Conservation (phyloP, 371 early-diverging fungal species). For the Dipsacomyces acuminosporus region DNA sequence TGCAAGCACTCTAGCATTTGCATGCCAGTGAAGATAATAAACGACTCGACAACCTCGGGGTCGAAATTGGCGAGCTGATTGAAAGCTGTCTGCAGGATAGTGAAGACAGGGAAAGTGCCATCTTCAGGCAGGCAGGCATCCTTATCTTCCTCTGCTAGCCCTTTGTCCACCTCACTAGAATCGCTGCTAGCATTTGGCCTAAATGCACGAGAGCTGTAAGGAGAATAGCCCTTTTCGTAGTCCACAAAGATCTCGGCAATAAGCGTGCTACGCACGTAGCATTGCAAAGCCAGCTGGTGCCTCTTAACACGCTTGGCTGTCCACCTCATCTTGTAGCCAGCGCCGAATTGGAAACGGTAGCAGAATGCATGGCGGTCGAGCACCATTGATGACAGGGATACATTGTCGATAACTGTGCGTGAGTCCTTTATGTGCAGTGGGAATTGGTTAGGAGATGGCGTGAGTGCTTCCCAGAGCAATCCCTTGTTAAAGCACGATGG, state of each 20-base stretch:
- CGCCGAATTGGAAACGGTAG: constrained; percentile 43
- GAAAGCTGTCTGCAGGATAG: constrained; percentile 33
- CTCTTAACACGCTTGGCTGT: constrained; percentile 27
- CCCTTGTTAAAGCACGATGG: constrained; percentile 12
- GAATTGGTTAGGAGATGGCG: constrained; percentile 42
- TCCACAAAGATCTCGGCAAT: constrained; percentile 44
- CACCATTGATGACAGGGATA: constrained; percentile 38
- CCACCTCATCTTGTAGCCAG: constrained; percentile 33
- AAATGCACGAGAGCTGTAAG: constrained; percentile 19
- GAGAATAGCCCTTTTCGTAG: constrained; percentile 41
- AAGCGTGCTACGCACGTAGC: constrained; percentile 30
- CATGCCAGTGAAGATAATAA: constrained; percentile 40
- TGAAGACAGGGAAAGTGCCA: constrained; percentile 32
- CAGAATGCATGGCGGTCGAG: constrained; percentile 43
- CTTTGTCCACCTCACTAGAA: too few relatives aligned
- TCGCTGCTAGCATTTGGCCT: too few relatives aligned
- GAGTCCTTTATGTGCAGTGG: constrained; percentile 41
- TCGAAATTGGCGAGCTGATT: constrained; percentile 27
- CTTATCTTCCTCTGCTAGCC: too few relatives aligned
- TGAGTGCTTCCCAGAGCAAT: constrained; percentile 43
- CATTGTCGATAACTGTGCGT: constrained; percentile 31
- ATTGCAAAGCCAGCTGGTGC: constrained; percentile 37
- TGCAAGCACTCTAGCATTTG: constrained; percentile 45
- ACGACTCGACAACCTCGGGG: constrained; percentile 34
- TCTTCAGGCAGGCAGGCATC: constrained; percentile 34